Evolutionary conservation across 2,329 filamentous ascomycete genomes (phyloP).

Genomic region (Sporothrix pallida): DNA sequence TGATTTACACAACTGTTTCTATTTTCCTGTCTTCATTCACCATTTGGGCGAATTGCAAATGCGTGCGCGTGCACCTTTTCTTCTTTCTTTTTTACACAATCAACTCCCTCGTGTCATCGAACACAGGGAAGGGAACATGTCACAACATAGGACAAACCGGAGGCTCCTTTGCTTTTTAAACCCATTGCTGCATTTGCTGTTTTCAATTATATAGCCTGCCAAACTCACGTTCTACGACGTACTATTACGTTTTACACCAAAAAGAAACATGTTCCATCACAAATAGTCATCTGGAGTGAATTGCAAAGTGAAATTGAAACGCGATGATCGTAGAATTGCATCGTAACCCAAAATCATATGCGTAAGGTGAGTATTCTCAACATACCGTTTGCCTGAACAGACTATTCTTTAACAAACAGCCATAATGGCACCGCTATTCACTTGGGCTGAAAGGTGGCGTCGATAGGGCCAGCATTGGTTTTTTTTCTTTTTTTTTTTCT

Average conservation of each 20-base stretch:
- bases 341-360: too few species aligned
- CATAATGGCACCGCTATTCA: background rate
- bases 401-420: background rate
- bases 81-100: background rate
- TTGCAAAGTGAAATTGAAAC: too few species aligned
- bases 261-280: background rate
- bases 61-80: background rate
- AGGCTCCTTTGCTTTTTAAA: slow-evolving; percentile 7
- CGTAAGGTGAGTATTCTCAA: too few species aligned
- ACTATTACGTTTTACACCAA: background rate
- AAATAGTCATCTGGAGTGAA: too few species aligned
- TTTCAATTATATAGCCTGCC: background rate
- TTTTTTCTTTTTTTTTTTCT: too few species aligned
- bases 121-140: background rate
- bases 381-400: too few species aligned
- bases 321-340: too few species aligned
- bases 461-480: background rate
- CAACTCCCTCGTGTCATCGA: slow-evolving; percentile 5
- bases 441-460: background rate
- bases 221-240: background rate
- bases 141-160: background rate
- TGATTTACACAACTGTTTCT: background rate
- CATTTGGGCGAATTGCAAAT: background rate
- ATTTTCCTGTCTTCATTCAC: background rate
- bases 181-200: too few species aligned